A percentile compares a stretch with the other conserved stretches of the same genome.
phyloP scores from a whole-genome alignment of 305 asterid genomes.

The Fraxinus nigra region DNA sequence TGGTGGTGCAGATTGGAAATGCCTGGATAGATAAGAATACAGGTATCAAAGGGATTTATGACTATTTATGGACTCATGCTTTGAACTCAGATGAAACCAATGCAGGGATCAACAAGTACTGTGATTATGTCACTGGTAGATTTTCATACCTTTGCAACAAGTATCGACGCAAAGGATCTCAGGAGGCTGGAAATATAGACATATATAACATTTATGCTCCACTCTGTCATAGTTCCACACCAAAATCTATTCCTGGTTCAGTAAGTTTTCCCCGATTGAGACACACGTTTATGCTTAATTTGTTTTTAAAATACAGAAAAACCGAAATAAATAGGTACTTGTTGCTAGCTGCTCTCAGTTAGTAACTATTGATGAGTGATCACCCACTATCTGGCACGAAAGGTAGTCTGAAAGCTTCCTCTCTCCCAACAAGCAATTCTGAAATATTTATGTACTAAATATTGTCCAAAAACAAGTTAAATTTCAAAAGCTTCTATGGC shows the following conservation, averaged over 20 bases:
- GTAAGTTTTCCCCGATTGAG: constrained; percentile 20
- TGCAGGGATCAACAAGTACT: constrained; percentile 18
- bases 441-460: neutral
- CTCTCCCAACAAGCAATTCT: neutral
- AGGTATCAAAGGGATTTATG: constrained; percentile 20
- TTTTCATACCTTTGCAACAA: neutral
- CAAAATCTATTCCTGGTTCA: constrained; percentile 25
- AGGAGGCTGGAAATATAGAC: constrained; percentile 25
- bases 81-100: constrained; percentile 41
- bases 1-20: constrained; percentile 36
- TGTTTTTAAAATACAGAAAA: neutral
- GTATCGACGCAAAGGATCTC: neutral
- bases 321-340: neutral
- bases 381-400: constrained; percentile 8
- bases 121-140: constrained; percentile 10
- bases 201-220: constrained; percentile 36
- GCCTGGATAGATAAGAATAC: constrained; percentile 27
- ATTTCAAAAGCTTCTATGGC: neutral
- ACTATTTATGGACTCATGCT: constrained; percentile 37
- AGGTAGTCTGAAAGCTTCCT: constrained; percentile 14
- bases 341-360: constrained; percentile 12
- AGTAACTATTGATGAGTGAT: constrained; percentile 15
- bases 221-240: constrained; percentile 8
- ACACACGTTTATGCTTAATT: constrained; percentile 14
- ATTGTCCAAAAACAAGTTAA: neutral